These are phyloP conservation scores for Neurospora sp. DNA, from an alignment of 2,329 filamentous ascomycete species.

Conservation along the genomic window DNA sequence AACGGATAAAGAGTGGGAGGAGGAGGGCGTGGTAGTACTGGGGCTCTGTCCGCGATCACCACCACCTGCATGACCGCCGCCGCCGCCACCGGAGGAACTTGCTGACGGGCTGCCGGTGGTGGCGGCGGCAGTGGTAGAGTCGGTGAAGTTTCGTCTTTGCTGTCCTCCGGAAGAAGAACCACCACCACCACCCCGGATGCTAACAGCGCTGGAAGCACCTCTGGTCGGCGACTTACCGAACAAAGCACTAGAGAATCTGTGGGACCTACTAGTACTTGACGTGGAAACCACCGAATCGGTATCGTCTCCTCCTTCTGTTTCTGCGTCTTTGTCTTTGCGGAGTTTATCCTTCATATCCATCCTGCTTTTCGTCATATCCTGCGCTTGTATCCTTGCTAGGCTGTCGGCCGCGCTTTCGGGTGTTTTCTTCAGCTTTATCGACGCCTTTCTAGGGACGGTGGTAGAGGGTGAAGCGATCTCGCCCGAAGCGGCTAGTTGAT, in stretches of 20 bases:
- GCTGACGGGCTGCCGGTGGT: neutral
- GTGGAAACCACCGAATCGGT: slow-evolving; percentile 36
- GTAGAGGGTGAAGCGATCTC: neutral
- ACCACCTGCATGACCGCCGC: neutral
- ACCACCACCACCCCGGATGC: slow-evolving; percentile 7
- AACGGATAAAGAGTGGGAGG: neutral
- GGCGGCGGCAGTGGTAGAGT: neutral
- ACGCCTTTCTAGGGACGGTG: neutral
- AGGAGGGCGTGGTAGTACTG: neutral
- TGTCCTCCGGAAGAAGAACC: neutral
- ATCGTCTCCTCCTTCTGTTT: slow-evolving; percentile 27
- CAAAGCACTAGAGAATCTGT: slow-evolving; percentile 9
- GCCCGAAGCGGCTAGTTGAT: neutral
- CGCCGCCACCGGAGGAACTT: neutral
- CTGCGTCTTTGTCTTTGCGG: slow-evolving; percentile 6
- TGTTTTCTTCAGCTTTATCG: neutral
- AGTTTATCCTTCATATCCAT: neutral
- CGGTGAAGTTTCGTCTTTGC: neutral
- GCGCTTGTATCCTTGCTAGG: neutral
- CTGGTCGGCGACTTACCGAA: neutral
- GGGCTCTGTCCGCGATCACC: neutral
- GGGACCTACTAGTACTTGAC: slow-evolving; percentile 29
- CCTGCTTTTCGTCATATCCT: neutral
- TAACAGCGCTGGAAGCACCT: neutral
- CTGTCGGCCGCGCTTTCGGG: neutral